Evolutionary conservation across 1,284 basidiomycete species (phyloP).

Genomic region (Leccinum pachyderme): DNA sequence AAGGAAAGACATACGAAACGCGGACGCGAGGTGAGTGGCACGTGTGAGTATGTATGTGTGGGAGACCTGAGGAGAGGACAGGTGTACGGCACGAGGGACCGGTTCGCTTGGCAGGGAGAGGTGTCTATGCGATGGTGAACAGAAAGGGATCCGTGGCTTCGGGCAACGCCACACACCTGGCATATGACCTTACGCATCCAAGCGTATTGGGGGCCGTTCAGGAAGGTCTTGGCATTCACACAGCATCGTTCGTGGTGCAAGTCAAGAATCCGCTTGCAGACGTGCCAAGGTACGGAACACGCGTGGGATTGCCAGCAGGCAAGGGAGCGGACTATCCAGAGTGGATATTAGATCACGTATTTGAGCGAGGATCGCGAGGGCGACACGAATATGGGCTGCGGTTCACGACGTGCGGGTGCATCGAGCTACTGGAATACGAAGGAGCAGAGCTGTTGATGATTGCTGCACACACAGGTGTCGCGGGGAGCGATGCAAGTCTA

Average conservation of each 20-base stretch:
- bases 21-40: conserved; percentile 51
- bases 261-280: conserved; percentile 58
- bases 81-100: conserved; percentile 55
- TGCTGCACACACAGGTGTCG: conserved; percentile 44
- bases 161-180: conserved; percentile 51
- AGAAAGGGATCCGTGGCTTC: conserved; percentile 45
- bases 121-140: conserved; percentile 64
- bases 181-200: conserved; percentile 58
- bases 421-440: conserved; percentile 54
- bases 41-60: neutral
- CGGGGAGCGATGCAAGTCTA: conserved; percentile 39
- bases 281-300: neutral
- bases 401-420: conserved; percentile 43
- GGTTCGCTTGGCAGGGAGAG: conserved; percentile 54
- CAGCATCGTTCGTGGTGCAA: conserved; percentile 49
- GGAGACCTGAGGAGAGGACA: neutral
- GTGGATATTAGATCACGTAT: conserved; percentile 39
- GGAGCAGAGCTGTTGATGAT: conserved; percentile 61
- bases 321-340: conserved; percentile 41
- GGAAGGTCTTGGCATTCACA: conserved; percentile 47
- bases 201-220: conserved; percentile 51
- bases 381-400: neutral
- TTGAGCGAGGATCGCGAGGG: conserved; percentile 39
- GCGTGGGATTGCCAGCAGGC: conserved; percentile 35
- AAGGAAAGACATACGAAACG: conserved; percentile 58